Conservation (phyloP, 768 basidiomycete species). For the Sporobolomyces pararoseus region DNA sequence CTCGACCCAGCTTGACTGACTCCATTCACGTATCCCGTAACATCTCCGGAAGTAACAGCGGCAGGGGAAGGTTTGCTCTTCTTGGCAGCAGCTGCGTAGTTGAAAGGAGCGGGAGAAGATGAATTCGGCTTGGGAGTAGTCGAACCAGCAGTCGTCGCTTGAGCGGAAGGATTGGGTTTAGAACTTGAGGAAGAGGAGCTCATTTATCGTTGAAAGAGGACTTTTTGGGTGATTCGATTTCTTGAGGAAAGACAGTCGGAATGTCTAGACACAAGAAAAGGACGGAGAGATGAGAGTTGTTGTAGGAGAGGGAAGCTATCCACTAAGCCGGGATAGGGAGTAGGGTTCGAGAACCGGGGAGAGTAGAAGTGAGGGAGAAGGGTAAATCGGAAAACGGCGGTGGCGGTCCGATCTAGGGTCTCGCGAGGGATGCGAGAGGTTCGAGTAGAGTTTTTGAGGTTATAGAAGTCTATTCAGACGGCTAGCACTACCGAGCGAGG, state of each 20-base stretch:
- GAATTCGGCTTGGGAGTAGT: conserved; percentile 14
- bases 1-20: conserved; percentile 30
- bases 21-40: conserved; percentile 35
- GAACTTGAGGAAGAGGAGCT: conserved; percentile 22
- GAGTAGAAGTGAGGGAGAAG: not conserved
- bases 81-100: conserved; percentile 34
- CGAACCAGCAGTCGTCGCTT: not conserved
- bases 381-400: conserved; percentile 1
- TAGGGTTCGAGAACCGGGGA: not conserved
- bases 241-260: not conserved
- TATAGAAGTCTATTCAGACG: not conserved
- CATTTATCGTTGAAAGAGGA: conserved; percentile 10
- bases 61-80: conserved; percentile 39
- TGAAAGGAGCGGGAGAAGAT: conserved; percentile 21
- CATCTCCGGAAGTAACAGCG: conserved; percentile 41
- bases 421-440: not conserved
- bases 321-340: not conserved
- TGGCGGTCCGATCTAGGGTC: conserved; percentile 16
- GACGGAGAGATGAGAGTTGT: not conserved
- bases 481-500: not conserved
- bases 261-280: not conserved
- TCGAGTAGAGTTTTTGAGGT: not conserved
- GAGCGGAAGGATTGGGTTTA: conserved; percentile 16
- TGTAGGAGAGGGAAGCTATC: not conserved
- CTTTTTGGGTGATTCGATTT: not conserved